Evolutionary conservation across 257 asterid genomes (phyloP).

Genomic region (Forsythia suspensa): DNA sequence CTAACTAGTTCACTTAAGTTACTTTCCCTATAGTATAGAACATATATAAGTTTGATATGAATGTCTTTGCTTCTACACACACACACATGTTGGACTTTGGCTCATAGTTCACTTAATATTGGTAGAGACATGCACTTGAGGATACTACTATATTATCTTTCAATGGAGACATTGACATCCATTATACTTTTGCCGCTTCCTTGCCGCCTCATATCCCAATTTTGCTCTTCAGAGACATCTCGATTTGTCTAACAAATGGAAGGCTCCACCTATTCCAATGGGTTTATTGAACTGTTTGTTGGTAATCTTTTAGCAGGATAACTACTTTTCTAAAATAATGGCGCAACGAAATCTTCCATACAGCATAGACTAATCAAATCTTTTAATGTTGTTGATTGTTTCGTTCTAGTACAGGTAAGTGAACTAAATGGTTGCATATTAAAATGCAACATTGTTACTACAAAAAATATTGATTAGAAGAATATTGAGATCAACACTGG

Average conservation of each 20-base stretch:
- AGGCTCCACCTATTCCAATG: conserved; percentile 67
- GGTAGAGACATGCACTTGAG: conserved; percentile 85
- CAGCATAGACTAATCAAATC: conserved; percentile 70
- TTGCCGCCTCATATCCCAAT: conserved; percentile 84
- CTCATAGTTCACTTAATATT: conserved; percentile 10
- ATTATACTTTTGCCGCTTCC: conserved; percentile 78
- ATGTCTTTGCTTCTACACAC: background rate
- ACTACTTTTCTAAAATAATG: conserved; percentile 95
- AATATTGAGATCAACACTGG: conserved; percentile 25
- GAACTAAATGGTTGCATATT: conserved; percentile 5
- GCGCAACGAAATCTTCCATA: conserved; percentile 96
- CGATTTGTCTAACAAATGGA: conserved; percentile 62
- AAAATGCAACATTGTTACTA: background rate
- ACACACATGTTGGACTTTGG: background rate
- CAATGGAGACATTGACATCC: conserved; percentile 80
- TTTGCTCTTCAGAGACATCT: conserved; percentile 9
- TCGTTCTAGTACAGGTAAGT: conserved; percentile 91
- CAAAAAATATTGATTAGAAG: background rate
- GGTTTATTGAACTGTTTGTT: conserved; percentile 70
- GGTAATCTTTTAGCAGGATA: conserved; percentile 94
- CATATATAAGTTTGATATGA: background rate
- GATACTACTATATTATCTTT: conserved; percentile 88
- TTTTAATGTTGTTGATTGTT: conserved; percentile 78
- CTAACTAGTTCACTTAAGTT: background rate
- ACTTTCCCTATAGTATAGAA: background rate